Conservation (phyloP, 2,329 filamentous ascomycete genomes). For the Epichloe scottii region DNA sequence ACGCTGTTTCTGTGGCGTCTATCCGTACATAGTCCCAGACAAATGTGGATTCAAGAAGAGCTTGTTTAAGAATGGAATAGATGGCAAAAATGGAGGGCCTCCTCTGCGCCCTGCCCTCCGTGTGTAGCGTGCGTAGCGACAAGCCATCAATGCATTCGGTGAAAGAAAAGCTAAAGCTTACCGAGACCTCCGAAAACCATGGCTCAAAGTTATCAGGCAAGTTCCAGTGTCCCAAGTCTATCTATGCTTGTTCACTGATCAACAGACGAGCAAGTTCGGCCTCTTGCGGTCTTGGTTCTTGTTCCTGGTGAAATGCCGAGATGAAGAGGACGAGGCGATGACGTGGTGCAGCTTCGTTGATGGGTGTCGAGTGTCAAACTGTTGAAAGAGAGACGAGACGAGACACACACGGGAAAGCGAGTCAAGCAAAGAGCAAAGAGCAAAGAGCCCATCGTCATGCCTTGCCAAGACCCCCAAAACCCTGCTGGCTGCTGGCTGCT, state of each 20-base stretch:
- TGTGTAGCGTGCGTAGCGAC: background rate
- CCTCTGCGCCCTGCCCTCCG: too few relatives aligned
- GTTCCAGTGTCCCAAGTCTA: too few relatives aligned
- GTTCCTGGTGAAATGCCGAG: too few relatives aligned
- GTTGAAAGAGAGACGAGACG: too few relatives aligned
- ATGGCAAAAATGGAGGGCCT: background rate
- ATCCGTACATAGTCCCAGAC: background rate
- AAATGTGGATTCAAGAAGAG: background rate
- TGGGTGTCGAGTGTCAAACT: too few relatives aligned
- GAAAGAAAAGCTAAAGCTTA: background rate
- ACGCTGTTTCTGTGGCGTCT: background rate
- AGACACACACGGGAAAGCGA: too few relatives aligned
- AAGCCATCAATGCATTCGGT: background rate
- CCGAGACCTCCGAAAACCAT: slow-evolving; percentile 5
- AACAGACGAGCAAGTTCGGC: background rate
- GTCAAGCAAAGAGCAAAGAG: too few relatives aligned
- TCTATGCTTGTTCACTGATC: background rate
- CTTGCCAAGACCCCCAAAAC: background rate
- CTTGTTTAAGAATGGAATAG: too few relatives aligned
- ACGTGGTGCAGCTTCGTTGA: too few relatives aligned
- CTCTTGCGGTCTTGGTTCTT: too few relatives aligned
- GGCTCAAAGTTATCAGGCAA: background rate
- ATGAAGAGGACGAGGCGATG: too few relatives aligned
- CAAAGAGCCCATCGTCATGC: background rate
- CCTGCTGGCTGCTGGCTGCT: too few relatives aligned